phyloP scores from a whole-genome alignment of 768 basidiomycete species.

The Mycena filopes region DNA sequence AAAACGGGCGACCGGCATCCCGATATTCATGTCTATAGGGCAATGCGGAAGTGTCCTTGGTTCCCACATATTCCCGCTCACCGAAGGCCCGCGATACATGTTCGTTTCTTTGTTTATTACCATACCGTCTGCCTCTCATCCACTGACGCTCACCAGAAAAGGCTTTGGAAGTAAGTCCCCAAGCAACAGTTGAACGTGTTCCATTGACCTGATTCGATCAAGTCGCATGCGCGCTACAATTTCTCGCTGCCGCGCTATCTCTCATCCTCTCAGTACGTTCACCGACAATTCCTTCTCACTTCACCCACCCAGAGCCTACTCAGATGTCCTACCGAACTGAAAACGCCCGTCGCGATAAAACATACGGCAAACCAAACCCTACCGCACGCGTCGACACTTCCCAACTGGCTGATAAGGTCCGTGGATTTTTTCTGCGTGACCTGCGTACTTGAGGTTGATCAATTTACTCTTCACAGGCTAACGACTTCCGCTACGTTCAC shows the following conservation, averaged over 20 bases:
- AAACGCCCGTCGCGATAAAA: constrained; percentile 63
- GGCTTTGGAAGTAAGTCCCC: constrained; percentile 64
- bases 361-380: constrained; percentile 61
- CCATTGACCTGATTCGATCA: constrained; percentile 15
- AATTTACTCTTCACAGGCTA: constrained; percentile 58
- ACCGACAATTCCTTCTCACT: background rate
- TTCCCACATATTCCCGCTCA: constrained; percentile 75
- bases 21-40: constrained; percentile 83
- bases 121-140: background rate
- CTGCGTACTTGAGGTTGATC: too few relatives aligned
- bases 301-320: background rate
- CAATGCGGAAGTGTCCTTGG: constrained; percentile 83
- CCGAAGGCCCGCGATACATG: constrained; percentile 74
- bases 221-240: constrained; percentile 64
- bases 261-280: constrained; percentile 60
- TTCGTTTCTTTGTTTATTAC: constrained; percentile 43
- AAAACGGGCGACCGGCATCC: constrained; percentile 80
- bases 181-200: background rate
- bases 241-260: constrained; percentile 65
- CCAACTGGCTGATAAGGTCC: constrained; percentile 73
- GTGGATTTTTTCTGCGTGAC: too few relatives aligned
- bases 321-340: constrained; percentile 74
- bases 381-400: constrained; percentile 67
- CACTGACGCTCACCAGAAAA: constrained; percentile 48
- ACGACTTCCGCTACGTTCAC: constrained; percentile 66